Conservation (phyloP, 1,284 basidiomycete genomes). For the Malassezia globosa region DNA sequence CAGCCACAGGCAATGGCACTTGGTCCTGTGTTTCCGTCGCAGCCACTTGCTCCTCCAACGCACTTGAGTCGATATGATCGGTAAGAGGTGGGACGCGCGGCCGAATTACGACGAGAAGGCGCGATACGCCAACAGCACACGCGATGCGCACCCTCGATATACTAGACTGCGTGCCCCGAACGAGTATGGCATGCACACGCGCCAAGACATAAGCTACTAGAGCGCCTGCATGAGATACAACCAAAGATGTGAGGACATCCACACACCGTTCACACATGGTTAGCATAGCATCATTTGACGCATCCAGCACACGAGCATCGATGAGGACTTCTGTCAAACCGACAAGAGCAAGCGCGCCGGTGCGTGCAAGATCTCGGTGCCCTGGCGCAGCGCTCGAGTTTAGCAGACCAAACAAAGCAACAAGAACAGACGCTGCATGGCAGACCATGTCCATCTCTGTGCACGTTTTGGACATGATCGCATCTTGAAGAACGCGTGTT, state of each 20-base stretch:
- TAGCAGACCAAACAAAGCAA: constrained; percentile 20
- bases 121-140: neutral
- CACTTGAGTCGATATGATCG: constrained; percentile 11
- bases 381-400: constrained; percentile 17
- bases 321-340: constrained; percentile 23
- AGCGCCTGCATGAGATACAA: neutral
- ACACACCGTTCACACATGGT: neutral
- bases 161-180: neutral
- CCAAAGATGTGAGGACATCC: neutral
- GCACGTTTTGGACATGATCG: constrained; percentile 14
- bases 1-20: constrained; percentile 3
- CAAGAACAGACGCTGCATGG: constrained; percentile 18
- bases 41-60: constrained; percentile 4
- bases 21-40: constrained; percentile 1
- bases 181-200: constrained; percentile 1
- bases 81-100: constrained; percentile 13
- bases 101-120: neutral
- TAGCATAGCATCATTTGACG: neutral
- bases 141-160: neutral
- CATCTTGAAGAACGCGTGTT: constrained; percentile 18
- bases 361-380: constrained; percentile 23
- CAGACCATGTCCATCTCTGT: constrained; percentile 18
- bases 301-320: constrained; percentile 11
- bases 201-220: constrained; percentile 4
- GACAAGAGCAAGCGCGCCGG: constrained; percentile 16